Percentiles rank a stretch among this genome's conserved stretches.
Conservation (phyloP, 140 eudicot genomes). For the Anethum foeniculum region DNA sequence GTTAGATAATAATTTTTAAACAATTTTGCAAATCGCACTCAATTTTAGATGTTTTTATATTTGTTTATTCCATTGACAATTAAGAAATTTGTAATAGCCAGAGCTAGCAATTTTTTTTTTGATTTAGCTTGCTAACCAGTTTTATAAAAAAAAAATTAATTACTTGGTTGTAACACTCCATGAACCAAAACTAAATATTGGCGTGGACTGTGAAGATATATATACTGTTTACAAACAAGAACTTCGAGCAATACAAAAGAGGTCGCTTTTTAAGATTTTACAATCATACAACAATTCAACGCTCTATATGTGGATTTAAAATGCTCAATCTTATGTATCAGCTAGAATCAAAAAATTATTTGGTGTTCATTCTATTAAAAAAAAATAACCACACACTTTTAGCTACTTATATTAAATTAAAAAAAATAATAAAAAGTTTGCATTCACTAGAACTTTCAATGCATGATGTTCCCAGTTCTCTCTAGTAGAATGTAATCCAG, state of each 20-base stretch:
- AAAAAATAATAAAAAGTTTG: too few relatives aligned
- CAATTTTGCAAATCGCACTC: neutral
- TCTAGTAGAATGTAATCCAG: neutral
- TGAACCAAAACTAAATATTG: neutral
- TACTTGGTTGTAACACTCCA: neutral
- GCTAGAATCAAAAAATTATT: neutral
- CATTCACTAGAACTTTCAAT: neutral
- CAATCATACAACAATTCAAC: neutral
- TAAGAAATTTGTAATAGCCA: neutral
- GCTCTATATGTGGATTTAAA: neutral
- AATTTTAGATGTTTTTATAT: neutral
- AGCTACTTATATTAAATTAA: neutral
- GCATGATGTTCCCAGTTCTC: neutral
- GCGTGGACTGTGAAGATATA: neutral
- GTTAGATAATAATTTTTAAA: neutral
- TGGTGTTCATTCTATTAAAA: neutral
- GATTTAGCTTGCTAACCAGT: neutral
- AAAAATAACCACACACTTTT: neutral
- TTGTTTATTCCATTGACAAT: neutral
- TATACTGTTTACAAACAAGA: neutral
- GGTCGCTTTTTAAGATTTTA: neutral
- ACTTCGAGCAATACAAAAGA: neutral
- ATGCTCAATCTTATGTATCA: neutral
- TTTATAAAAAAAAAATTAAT: neutral
- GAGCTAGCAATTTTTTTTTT: neutral